These are phyloP conservation scores for Dipteronia dyeriana DNA, from an alignment of 345 rosid species.

Conservation along the genomic window DNA sequence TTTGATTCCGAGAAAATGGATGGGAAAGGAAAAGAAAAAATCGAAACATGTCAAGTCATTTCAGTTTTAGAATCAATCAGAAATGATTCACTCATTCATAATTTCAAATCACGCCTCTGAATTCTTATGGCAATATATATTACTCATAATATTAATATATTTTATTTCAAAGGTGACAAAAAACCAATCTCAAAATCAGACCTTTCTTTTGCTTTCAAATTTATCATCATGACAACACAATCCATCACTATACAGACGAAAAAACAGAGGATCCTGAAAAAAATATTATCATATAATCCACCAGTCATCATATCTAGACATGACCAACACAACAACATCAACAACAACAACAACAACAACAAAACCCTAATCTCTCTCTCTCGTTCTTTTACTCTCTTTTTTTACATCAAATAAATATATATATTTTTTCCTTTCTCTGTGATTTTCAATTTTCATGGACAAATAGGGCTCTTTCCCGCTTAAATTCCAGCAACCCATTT, in stretches of 20 bases:
- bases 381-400: not conserved
- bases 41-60: constrained; percentile 34
- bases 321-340: constrained; percentile 10
- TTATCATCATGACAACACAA: constrained; percentile 39
- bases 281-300: constrained; percentile 16
- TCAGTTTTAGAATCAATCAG: constrained; percentile 19
- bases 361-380: not conserved
- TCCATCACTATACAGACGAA: constrained; percentile 36
- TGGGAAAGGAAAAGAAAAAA: not conserved
- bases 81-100: constrained; percentile 6
- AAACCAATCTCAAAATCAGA: constrained; percentile 18
- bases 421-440: not conserved
- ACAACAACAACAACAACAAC: too few species aligned
- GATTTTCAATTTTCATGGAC: constrained; percentile 13
- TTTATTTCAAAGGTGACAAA: not conserved
- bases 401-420: constrained; percentile 12
- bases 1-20: constrained; percentile 15
- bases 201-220: constrained; percentile 21
- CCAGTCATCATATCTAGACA: constrained; percentile 27
- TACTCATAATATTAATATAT: not conserved
- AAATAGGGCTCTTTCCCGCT: constrained; percentile 18
- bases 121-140: not conserved
- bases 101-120: constrained; percentile 18
- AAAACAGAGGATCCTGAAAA: constrained; percentile 24
- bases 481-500: constrained; percentile 11